phyloP scores from a whole-genome alignment of 495 filamentous ascomycete genomes.

The Hyaloscypha hepaticicola region DNA sequence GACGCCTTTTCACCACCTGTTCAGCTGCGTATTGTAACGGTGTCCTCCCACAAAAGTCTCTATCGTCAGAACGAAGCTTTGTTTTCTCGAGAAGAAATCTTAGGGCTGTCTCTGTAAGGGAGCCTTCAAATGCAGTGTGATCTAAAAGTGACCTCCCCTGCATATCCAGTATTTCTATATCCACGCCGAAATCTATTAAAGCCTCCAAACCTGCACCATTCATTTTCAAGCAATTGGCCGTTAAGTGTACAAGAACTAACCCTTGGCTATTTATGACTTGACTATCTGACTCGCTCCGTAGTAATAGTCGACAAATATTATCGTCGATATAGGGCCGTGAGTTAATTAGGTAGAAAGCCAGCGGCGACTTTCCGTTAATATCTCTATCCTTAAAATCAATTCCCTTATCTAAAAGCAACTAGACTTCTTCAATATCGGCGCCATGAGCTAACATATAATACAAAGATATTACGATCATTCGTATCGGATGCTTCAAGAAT shows the following conservation, averaged over 20 bases:
- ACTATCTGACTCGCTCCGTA: neutral
- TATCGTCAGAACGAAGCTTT: constrained; percentile 10
- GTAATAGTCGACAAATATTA: constrained; percentile 8
- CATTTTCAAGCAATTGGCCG: neutral
- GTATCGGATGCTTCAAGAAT: no score
- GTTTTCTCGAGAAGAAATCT: constrained; percentile 13
- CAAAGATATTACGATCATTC: constrained; percentile 4
- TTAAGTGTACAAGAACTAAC: constrained; percentile 7
- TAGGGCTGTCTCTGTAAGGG: constrained; percentile 3
- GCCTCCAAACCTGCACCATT: constrained; percentile 2
- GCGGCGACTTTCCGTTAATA: constrained; percentile 13
- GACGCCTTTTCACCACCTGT: constrained; percentile 11
- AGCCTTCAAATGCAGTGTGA: constrained; percentile 1
- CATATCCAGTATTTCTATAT: neutral
- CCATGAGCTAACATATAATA: neutral
- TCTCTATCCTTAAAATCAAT: constrained; percentile 10
- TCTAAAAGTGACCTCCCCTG: neutral
- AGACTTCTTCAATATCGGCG: constrained; percentile 2
- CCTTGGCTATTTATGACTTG: constrained; percentile 8
- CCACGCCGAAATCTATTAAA: constrained; percentile 7
- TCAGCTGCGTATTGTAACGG: constrained; percentile 20
- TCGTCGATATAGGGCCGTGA: neutral
- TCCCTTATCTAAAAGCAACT: constrained; percentile 5
- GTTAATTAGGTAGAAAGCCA: constrained; percentile 9
- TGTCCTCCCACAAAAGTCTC: constrained; percentile 15